phyloP scores from a whole-genome alignment of 192 early-diverging fungal genomes.

The Coemansia sp. region DNA sequence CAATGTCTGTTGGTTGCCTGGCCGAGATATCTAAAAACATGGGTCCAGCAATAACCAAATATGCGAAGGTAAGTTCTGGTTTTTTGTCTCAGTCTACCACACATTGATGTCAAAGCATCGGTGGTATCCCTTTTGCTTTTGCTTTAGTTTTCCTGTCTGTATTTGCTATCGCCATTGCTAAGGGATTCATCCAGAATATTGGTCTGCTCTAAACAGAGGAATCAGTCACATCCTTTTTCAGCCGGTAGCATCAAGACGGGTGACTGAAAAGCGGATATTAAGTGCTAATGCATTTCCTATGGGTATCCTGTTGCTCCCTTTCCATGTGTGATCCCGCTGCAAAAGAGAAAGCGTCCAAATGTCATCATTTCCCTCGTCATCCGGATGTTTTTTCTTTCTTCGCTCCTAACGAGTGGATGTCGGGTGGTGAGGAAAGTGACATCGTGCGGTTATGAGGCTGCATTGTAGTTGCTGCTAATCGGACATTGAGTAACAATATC shows the following conservation, averaged over 20 bases:
- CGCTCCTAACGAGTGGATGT: not conserved
- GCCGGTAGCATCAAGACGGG: not conserved
- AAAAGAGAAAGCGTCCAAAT: not conserved
- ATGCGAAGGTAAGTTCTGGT: constrained; percentile 47
- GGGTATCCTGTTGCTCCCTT: not conserved
- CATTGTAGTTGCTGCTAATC: constrained; percentile 3
- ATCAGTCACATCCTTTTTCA: not conserved
- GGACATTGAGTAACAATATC: constrained; percentile 3
- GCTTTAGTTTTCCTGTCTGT: not conserved
- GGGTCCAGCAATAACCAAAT: constrained; percentile 50
- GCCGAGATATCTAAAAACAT: constrained; percentile 74
- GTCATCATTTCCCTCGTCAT: no score
- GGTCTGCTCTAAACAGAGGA: not conserved
- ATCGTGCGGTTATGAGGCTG: not conserved
- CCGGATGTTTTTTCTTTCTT: not conserved
- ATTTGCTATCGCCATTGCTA: not conserved
- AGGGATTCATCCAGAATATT: not conserved
- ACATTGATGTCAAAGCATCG: constrained; percentile 2
- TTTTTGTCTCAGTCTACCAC: not conserved
- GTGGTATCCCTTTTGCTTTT: not conserved
- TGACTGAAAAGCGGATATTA: constrained; percentile 1
- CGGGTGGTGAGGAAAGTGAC: not conserved
- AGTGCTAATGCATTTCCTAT: constrained; percentile 7
- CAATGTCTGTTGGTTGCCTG: constrained; percentile 87
- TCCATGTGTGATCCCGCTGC: not conserved